These are phyloP conservation scores for Acrodontium crateriforme DNA, from an alignment of 2,329 filamentous ascomycete genomes.

Conservation along the genomic window DNA sequence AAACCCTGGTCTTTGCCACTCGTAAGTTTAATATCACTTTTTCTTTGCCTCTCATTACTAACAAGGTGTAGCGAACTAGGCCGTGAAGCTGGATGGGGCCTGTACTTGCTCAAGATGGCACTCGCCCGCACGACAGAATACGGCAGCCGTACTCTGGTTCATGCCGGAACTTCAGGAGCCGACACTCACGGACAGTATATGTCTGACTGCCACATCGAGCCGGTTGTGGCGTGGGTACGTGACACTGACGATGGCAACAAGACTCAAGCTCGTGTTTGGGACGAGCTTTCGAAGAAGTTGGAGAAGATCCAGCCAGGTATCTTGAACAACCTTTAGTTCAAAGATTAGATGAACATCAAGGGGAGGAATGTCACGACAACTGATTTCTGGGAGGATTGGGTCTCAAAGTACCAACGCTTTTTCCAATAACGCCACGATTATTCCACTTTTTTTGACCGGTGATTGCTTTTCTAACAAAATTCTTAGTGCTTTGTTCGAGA, in stretches of 20 bases:
- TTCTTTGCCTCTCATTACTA: background rate
- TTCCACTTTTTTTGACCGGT: no score
- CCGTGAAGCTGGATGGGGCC: background rate
- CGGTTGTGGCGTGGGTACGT: slow-evolving; percentile 18
- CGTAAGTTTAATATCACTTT: slow-evolving; percentile 17
- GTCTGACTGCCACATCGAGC: slow-evolving; percentile 20
- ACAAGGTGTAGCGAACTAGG: background rate
- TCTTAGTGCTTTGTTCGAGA: no score
- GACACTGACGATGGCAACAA: slow-evolving; percentile 21
- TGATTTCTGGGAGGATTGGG: no score
- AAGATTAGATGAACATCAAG: no score
- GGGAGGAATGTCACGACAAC: no score
- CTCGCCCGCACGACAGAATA: slow-evolving; percentile 24
- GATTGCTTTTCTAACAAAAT: no score
- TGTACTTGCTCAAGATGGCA: slow-evolving; percentile 20
- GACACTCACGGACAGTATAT: slow-evolving; percentile 28
- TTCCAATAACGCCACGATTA: no score
- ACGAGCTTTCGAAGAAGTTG: slow-evolving; percentile 22
- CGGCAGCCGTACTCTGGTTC: slow-evolving; percentile 26
- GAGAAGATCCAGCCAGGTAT: slow-evolving; percentile 19
- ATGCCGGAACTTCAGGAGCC: slow-evolving; percentile 17
- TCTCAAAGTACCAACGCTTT: no score
- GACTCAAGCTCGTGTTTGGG: slow-evolving; percentile 22
- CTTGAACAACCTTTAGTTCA: no score
- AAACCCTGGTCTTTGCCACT: slow-evolving; percentile 40